phyloP scores from a whole-genome alignment of 2,329 filamentous ascomycete species.

The Plectosphaerella plurivora region DNA sequence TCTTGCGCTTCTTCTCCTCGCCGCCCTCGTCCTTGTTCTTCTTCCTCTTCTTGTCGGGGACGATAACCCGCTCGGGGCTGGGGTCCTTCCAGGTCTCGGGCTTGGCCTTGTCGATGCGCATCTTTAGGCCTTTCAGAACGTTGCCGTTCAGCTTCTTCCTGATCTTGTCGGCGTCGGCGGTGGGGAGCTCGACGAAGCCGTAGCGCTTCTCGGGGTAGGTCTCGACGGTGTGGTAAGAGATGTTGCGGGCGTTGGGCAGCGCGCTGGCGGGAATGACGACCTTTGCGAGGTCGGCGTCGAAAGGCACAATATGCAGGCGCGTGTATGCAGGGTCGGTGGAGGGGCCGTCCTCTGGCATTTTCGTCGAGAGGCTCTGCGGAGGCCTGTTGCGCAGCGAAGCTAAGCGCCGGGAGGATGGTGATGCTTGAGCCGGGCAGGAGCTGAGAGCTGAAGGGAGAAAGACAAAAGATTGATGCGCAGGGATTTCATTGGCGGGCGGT shows the following conservation, averaged over 20 bases:
- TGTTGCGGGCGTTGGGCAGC: conserved; percentile 63
- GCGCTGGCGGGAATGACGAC: conserved; percentile 67
- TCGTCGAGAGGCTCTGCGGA: neutral
- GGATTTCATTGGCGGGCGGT: conserved; percentile 10
- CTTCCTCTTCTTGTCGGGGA: conserved; percentile 34
- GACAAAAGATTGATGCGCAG: conserved; percentile 11
- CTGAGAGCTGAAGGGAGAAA: conserved; percentile 3
- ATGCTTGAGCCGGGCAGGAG: too few species aligned
- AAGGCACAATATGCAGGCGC: conserved; percentile 83
- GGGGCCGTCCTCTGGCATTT: conserved; percentile 7
- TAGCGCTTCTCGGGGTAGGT: conserved; percentile 88
- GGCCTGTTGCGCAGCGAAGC: conserved; percentile 1
- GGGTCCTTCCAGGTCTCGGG: conserved; percentile 50
- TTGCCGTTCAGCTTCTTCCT: conserved; percentile 87
- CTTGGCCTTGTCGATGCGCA: conserved; percentile 77
- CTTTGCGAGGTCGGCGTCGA: conserved; percentile 68
- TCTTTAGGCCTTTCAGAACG: conserved; percentile 77
- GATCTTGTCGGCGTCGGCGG: conserved; percentile 80
- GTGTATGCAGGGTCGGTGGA: conserved; percentile 25
- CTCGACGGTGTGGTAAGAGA: conserved; percentile 83
- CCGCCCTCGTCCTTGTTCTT: conserved; percentile 25
- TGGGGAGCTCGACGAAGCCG: conserved; percentile 83
- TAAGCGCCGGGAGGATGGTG: conserved; percentile 1
- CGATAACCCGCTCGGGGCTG: conserved; percentile 25
- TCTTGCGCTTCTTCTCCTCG: conserved; percentile 44